Evolutionary conservation across 2,329 filamentous ascomycete genomes (phyloP).

Genomic region (Colletotrichum aenigma): DNA sequence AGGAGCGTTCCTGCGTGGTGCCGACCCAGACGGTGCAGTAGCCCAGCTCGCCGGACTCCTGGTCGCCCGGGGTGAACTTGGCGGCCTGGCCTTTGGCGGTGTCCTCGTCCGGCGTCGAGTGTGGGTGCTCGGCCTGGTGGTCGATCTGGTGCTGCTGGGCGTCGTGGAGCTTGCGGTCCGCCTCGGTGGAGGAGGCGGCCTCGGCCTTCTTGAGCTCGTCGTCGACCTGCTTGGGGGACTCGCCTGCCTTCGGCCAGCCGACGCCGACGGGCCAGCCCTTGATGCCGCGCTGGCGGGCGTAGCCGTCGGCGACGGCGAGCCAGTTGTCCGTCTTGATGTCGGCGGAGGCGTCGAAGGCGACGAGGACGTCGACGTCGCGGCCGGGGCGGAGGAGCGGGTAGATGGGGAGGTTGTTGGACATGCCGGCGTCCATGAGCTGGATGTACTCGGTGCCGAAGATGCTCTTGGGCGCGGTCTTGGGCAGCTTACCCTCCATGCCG

Average conservation of each 20-base stretch:
- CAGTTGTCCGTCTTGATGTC: slow-evolving; percentile 96
- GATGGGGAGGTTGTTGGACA: slow-evolving; percentile 97
- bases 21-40: slow-evolving; percentile 98
- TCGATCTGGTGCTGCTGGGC: slow-evolving; percentile 55
- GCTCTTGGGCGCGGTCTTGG: slow-evolving; percentile 77
- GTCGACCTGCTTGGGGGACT: slow-evolving; percentile 63
- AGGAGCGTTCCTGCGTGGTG: slow-evolving; percentile 73
- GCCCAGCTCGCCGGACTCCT: slow-evolving; percentile 68
- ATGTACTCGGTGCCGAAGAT: slow-evolving; percentile 75
- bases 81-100: slow-evolving; percentile 31
- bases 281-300: slow-evolving; percentile 86
- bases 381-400: slow-evolving; percentile 92
- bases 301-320: slow-evolving; percentile 93
- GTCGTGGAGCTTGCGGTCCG: slow-evolving; percentile 65
- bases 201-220: slow-evolving; percentile 72
- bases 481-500: slow-evolving; percentile 78
- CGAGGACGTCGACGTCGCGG: slow-evolving; percentile 84
- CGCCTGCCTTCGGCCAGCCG: slow-evolving; percentile 80
- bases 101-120: slow-evolving; percentile 22
- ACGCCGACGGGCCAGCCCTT: slow-evolving; percentile 94
- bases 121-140: slow-evolving; percentile 26
- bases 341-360: slow-evolving; percentile 93
- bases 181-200: slow-evolving; percentile 62
- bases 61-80: slow-evolving; percentile 45
- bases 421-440: slow-evolving; percentile 93